Evolutionary conservation across 495 filamentous ascomycete species (phyloP).

Genomic region (Pyrenula massariospora): DNA sequence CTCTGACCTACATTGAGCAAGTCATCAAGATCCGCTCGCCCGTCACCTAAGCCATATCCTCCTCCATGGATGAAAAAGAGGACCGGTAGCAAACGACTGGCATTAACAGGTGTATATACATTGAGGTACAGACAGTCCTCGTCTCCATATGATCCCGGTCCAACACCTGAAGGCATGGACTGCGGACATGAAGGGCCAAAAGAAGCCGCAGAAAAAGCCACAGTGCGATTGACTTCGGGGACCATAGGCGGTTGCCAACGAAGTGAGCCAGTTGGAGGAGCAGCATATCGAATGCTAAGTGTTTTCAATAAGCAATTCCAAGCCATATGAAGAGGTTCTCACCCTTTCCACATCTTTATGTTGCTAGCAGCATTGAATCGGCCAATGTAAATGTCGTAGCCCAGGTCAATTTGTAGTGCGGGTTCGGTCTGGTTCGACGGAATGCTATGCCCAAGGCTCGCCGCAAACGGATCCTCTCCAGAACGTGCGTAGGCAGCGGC

Average conservation of each 20-base stretch:
- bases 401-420: no score
- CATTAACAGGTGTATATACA: constrained; percentile 20
- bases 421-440: no score
- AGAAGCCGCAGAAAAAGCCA: background rate
- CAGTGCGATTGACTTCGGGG: background rate
- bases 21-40: background rate
- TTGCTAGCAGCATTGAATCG: background rate
- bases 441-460: no score
- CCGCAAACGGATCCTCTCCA: no score
- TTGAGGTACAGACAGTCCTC: constrained; percentile 29
- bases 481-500: no score
- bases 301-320: no score
- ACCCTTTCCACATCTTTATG: background rate
- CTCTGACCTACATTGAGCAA: background rate
- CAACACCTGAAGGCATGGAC: background rate
- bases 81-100: background rate
- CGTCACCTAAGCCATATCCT: background rate
- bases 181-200: background rate
- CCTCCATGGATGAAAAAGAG: background rate
- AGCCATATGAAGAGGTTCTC: background rate
- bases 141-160: background rate
- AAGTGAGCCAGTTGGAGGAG: background rate
- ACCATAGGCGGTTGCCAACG: background rate
- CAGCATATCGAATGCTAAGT: background rate
- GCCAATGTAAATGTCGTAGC: background rate